A percentile compares a stretch with the other conserved stretches of the same genome.
Conservation (phyloP, 129 eudicot species). For the Flaveria linearis region DNA sequence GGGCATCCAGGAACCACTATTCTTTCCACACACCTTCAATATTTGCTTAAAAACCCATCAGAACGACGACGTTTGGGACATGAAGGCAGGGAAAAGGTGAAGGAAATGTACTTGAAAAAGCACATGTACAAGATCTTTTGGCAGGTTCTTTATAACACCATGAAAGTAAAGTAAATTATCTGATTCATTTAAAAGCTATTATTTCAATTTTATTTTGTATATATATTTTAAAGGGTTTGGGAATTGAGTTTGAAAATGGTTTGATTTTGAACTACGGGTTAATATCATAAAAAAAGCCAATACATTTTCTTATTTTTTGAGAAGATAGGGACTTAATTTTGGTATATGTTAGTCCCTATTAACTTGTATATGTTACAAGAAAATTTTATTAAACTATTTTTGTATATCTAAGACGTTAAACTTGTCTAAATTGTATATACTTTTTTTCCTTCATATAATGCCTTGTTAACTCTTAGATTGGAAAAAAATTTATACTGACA, state of each 20-base stretch:
- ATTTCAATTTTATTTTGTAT: not conserved
- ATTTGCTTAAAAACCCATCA: constrained; percentile 65
- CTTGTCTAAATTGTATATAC: no score
- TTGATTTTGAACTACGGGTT: no score
- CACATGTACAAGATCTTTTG: constrained; percentile 88
- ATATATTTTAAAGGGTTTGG: not conserved
- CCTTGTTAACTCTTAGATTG: no score
- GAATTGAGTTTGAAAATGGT: not conserved
- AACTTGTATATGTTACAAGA: no score
- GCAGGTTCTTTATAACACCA: constrained; percentile 67
- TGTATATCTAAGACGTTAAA: no score
- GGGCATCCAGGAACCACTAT: constrained; percentile 63
- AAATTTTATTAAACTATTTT: no score
- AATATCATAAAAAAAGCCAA: no score
- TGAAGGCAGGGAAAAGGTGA: constrained; percentile 74
- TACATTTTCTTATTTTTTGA: no score
- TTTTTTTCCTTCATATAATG: no score
- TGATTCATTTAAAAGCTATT: not conserved
- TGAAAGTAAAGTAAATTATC: constrained; percentile 58
- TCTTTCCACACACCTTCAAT: constrained; percentile 69
- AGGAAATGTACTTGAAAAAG: constrained; percentile 76
- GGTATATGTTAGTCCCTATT: no score
- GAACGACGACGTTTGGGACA: constrained; percentile 69
- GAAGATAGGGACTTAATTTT: no score
- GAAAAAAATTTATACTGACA: no score